These are phyloP conservation scores for Malus sylvestris DNA, from an alignment of 306 rosid genomes.

Conservation along the genomic window DNA sequence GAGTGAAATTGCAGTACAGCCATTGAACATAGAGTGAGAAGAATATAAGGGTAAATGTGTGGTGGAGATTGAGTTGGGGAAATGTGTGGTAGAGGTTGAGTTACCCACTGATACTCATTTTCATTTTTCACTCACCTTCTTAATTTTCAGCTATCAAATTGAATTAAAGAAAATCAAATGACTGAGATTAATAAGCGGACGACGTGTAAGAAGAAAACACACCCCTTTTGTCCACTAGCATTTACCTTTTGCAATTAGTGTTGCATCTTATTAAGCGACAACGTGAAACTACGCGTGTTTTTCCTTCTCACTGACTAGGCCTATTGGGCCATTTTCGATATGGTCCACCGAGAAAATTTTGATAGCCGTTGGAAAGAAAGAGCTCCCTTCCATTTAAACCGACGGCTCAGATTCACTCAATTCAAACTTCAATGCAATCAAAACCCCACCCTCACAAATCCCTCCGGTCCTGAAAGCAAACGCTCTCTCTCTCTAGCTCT, in stretches of 20 bases:
- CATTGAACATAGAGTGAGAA: conserved; percentile 26
- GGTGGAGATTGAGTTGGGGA: conserved; percentile 37
- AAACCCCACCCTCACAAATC: conserved; percentile 6
- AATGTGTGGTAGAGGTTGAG: no score
- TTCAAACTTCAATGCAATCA: conserved; percentile 36
- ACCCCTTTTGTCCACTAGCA: no score
- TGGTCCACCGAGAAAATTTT: neutral
- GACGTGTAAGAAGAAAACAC: no score
- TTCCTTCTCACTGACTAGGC: neutral
- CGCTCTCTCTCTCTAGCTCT: neutral
- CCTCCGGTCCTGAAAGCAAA: neutral
- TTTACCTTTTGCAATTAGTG: no score
- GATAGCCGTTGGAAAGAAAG: conserved; percentile 47
- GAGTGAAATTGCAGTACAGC: conserved; percentile 28
- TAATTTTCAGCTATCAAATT: fast-evolving
- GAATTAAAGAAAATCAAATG: no score
- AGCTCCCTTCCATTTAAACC: conserved; percentile 10
- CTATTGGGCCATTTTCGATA: neutral
- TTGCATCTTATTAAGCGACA: neutral
- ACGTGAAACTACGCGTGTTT: neutral
- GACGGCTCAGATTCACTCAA: conserved; percentile 18
- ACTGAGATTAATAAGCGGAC: fast-evolving
- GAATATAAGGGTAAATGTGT: conserved; percentile 40
- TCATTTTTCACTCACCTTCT: fast-evolving
- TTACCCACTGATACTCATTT: no score